Evolutionary conservation across 345 rosid species (phyloP).

Genomic region (Gossypium thurberi): DNA sequence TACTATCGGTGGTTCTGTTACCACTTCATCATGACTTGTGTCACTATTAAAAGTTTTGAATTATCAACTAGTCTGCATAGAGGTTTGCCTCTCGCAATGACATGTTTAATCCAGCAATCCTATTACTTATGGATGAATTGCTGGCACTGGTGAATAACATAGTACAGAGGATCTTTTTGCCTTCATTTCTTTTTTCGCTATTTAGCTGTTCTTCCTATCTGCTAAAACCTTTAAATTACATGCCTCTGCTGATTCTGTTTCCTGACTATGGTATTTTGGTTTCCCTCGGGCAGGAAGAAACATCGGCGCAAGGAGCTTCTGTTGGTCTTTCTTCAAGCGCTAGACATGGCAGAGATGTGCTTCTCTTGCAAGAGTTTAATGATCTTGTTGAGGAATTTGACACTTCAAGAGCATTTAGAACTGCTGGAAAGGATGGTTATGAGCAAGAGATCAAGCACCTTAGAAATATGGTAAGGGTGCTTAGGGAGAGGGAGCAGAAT

Average conservation of each 20-base stretch:
- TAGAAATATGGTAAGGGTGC: conserved; percentile 44
- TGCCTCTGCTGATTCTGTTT: too few species aligned
- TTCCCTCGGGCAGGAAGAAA: conserved; percentile 28
- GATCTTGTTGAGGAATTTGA: conserved; percentile 44
- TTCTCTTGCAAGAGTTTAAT: conserved; percentile 50
- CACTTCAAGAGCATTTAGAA: conserved; percentile 33
- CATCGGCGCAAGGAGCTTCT: conserved; percentile 7
- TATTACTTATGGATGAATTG: too few species aligned
- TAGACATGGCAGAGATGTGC: conserved; percentile 32
- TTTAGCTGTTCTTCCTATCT: neutral
- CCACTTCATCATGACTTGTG: too few species aligned
- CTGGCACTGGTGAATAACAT: too few species aligned
- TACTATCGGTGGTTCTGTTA: too few species aligned
- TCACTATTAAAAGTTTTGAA: too few species aligned
- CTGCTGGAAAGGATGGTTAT: conserved; percentile 35
- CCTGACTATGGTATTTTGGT: neutral
- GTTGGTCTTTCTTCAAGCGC: conserved; percentile 34
- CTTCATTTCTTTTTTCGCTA: too few species aligned
- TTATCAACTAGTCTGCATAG: too few species aligned
- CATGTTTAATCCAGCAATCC: too few species aligned
- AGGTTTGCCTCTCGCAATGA: too few species aligned
- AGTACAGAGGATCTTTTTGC: too few species aligned
- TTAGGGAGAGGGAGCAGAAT: conserved; percentile 66
- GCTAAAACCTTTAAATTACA: neutral
- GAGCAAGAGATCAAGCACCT: conserved; percentile 60